Evolutionary conservation across 345 rosid species (phyloP).

Genomic region (Rhodamnia rubescens): DNA sequence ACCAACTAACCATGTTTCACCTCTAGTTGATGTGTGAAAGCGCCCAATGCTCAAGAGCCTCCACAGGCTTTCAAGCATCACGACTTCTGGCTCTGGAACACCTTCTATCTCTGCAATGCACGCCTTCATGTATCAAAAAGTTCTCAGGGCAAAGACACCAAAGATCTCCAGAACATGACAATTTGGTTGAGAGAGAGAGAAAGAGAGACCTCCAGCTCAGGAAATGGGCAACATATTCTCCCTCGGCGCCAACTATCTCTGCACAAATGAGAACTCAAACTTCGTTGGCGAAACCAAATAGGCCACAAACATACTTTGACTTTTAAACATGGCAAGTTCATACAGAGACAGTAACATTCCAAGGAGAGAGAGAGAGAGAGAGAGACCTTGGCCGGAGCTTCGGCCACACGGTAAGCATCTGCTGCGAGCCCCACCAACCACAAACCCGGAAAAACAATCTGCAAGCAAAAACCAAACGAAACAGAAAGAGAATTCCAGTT

Average conservation of each 20-base stretch:
- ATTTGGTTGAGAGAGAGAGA: not conserved
- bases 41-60: not conserved
- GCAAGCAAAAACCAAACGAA: not conserved
- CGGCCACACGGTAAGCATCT: conserved; percentile 51
- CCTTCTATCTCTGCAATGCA: not conserved
- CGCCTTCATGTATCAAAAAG: not conserved
- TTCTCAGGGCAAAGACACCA: not conserved
- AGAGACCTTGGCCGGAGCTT: conserved; percentile 53
- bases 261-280: not conserved
- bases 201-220: not conserved
- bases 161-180: not conserved
- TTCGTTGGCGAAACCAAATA: not conserved
- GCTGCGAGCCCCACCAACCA: conserved; percentile 76
- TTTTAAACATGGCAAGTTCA: not conserved
- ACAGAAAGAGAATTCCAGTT: not conserved
- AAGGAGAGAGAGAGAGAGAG: no score
- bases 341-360: not conserved
- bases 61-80: not conserved
- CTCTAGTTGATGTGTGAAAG: not conserved
- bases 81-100: not conserved
- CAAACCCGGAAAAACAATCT: conserved; percentile 72
- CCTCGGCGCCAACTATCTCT: not conserved
- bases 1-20: not conserved
- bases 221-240: not conserved
- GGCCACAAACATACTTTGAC: not conserved